Evolutionary conservation across 202 grass and related monocot species (phyloP), one percentile per base, ranked within the genome.

Genomic region (Saccharum hybrid): DNA sequence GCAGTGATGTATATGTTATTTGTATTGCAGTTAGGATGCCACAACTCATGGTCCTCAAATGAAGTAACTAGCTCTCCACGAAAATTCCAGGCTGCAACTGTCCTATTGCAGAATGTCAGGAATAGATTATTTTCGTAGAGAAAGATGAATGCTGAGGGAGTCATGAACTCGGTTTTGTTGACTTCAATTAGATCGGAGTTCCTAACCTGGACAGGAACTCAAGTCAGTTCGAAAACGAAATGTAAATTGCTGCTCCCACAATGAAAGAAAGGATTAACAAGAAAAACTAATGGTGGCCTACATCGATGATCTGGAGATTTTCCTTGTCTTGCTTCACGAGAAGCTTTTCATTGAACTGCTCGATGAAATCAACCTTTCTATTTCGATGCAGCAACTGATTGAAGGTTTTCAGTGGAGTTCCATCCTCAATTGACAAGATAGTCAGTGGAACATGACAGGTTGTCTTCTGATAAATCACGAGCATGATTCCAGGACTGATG

Each of bases 1-100:
- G 88, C 80, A 8, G 91, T 93, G 82, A 93, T 93, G 77, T 93
- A 93, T 88, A 93, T 90, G 64, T 93, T 94, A 23, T 94, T 94
- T 33, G 92, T 94, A 59, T 91, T 91, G 85, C 92, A 94, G 63
- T 94, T 90, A 22, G 88, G 81, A 63, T 91, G 92, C 92, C 92
- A 94, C 52, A 94, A 76, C 45, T 86, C 86, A 64, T 94, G 92
- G 77, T 94, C 88, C 46, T 91, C 84, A 51, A 94, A 91, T 11
- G 92, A 94, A 13, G 92, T 91, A 28, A 94, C 92, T 26, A 91
- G 81, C 68, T 94, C 86, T 31, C 92, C 92, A 30, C 83, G 88
- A 18, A 94, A 91, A 84, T 94, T 94, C 88, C 92, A 94, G 3
- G 89, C 88, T 46, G 86, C 86, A 31, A 94, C 88, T 13, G 88